Base-by-base conservation (phyloP, 1,284 basidiomycete species). In the Trametes versicolor region DNA sequence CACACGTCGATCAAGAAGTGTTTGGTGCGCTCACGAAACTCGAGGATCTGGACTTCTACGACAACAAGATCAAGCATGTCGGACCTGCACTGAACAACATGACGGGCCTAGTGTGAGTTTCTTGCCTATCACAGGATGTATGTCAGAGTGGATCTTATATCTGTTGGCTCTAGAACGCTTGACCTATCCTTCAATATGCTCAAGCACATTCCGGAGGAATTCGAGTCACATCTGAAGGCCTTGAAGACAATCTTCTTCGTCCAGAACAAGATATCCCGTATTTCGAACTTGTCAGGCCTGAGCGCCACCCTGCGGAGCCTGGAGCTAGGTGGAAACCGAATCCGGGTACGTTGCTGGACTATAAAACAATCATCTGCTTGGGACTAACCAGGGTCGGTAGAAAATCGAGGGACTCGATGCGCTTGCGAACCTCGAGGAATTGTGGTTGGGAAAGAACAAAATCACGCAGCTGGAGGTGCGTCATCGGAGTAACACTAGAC, bases 381-480 rank as follows among this genome's bases (percentile, higher is more conserved):
- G 62, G 54, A 36, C 27, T 10, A 43, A 43, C 19, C 4, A 17
- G 19, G 15, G 34, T 34, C 56, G 41, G 27, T 67, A 97, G 95
- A 87, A 84, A 78, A 97, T 99, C 66, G 96, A 99, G 76, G 92
- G 94, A 59, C 78, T 98, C 13, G 94, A 94, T n/a, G 84, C 87
- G 8, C 82, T 98, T 49, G 85, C 88, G 0, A 93, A 93, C 66
- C 81, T 99, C 10, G 93, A 96, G 69, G 96, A 99, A 72, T 82
- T 99, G 1, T 99, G 97, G 96, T 80, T 99, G 4, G 97, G 97
- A 12, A 99, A 99, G 83, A 99, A 99, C 79, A 98, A 99, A 81
- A 95, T 99, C 67, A 80, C 91, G 4, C 90, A 88, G 75, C 83
- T 99, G 0, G 92, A 97, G 82, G 95, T 93, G 65, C 41, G 62